phyloP scores from a whole-genome alignment of 441 rosid species.

The Gossypium davidsonii region DNA sequence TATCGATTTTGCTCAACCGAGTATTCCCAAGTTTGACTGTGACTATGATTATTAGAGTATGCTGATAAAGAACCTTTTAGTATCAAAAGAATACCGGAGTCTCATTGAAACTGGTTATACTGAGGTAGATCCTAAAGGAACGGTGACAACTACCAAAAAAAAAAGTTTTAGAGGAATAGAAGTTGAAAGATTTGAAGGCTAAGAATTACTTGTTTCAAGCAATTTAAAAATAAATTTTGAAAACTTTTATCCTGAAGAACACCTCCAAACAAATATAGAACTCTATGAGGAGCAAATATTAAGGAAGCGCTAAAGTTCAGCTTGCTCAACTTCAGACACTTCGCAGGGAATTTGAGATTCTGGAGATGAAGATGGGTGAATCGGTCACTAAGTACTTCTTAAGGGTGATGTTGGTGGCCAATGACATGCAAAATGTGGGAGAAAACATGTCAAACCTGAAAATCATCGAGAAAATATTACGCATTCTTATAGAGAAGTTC shows the following conservation, averaged over 20 bases:
- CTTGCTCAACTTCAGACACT: neutral
- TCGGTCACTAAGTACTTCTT: neutral
- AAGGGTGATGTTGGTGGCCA: neutral
- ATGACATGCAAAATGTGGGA: neutral
- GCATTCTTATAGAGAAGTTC: neutral
- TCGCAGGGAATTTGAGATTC: neutral
- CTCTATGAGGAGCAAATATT: too few relatives aligned
- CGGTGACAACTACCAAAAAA: too few relatives aligned
- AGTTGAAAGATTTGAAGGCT: too few relatives aligned
- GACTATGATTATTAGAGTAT: neutral
- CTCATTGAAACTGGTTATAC: too few relatives aligned
- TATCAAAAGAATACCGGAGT: too few relatives aligned
- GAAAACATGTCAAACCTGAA: neutral
- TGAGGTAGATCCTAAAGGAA: too few relatives aligned
- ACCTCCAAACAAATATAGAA: too few relatives aligned
- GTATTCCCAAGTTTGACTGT: neutral
- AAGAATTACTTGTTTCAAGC: too few relatives aligned
- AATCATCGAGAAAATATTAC: neutral
- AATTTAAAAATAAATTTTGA: too few relatives aligned
- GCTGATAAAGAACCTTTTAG: neutral
- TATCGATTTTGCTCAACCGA: neutral
- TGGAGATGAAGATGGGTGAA: neutral
- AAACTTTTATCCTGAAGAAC: too few relatives aligned
- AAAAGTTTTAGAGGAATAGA: too few relatives aligned
- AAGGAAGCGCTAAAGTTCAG: too few relatives aligned